Base-by-base conservation (phyloP, 371 early-diverging fungal species). In the Globomyces sp. region DNA sequence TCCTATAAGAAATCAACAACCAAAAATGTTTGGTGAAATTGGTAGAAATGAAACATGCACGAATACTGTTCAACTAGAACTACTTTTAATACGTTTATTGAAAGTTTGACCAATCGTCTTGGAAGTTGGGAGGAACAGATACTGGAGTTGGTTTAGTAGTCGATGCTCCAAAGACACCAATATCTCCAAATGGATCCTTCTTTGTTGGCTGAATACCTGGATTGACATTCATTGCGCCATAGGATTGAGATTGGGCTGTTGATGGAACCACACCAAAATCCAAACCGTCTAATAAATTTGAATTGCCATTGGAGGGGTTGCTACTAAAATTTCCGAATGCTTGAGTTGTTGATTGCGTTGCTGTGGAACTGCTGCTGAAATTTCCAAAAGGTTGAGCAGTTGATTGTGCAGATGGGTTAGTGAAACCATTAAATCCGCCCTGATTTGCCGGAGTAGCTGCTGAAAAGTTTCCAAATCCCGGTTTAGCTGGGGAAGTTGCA, bases 51-150 rank as follows among this genome's bases (percentile, higher is more conserved):
- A 24, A 24, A 24, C 24, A 24, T 24, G 24, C 24, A 24, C 24
- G 24, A 24, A 24, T 24, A 24, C 24, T 55, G 34, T 39, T 55
- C 36, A 55, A 55, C 10, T 55, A 55, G 13, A 60, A 8, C 61
- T 8, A 34, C 13, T 10, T 49, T 60, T 60, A 50, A 42, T 49
- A 61, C 57, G 52, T 5, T 63, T 63, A 63, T 63, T 63, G 45
- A 43, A 63, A 63, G 6, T 47, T 37, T 6, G 51, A 48, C 63
- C 63, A 63, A 39, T 52, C 63, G 36, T 63, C 63, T 49, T 37
- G 39, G 5, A 13, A 49, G 10, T 46, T 46, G 4, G n/a, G 5
- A 36, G 5, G 8, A 47, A 11, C 47, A 47, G 11, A 8, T 13
- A 64, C 10, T 42, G 63, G 39, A 42, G 51, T 51, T 2, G 13